These are phyloP conservation scores for Pseudevernia furfuracea DNA, from an alignment of 495 filamentous ascomycete genomes.

Conservation along the genomic window DNA sequence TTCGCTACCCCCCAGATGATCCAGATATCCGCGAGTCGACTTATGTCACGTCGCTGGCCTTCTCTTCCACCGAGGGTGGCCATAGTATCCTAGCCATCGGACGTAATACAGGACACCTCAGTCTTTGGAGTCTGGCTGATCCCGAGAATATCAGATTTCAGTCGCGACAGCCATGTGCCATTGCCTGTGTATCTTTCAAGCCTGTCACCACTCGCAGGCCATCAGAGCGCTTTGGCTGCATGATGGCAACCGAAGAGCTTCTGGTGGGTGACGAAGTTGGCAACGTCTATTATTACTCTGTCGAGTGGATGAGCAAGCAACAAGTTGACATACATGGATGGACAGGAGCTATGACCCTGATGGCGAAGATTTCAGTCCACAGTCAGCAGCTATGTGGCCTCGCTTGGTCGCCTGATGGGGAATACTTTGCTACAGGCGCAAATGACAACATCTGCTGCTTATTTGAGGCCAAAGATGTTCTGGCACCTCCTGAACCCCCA, in stretches of 20 bases:
- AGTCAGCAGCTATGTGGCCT: conserved; percentile 88
- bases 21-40: conserved; percentile 35
- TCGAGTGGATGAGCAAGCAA: conserved; percentile 66
- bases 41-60: conserved; percentile 75
- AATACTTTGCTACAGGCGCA: conserved; percentile 75
- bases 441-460: conserved; percentile 88
- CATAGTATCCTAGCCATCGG: conserved; percentile 81
- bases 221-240: conserved; percentile 35
- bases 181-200: conserved; percentile 72
- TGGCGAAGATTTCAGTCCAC: conserved; percentile 72
- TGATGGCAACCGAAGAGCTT: conserved; percentile 60
- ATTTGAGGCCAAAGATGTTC: conserved; percentile 60
- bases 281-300: conserved; percentile 74
- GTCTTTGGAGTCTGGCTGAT: conserved; percentile 51
- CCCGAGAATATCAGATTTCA: conserved; percentile 64
- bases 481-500: conserved; percentile 30
- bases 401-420: conserved; percentile 73
- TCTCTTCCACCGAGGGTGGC: conserved; percentile 71
- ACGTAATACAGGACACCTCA: conserved; percentile 58
- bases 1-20: conserved; percentile 41
- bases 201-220: conserved; percentile 38
- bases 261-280: conserved; percentile 85
- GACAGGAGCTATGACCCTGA: conserved; percentile 67
- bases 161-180: conserved; percentile 55
- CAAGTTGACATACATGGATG: conserved; percentile 48